Base-by-base conservation (phyloP, 352 stramenopile genomes). In the Pythium sp. region DNA sequence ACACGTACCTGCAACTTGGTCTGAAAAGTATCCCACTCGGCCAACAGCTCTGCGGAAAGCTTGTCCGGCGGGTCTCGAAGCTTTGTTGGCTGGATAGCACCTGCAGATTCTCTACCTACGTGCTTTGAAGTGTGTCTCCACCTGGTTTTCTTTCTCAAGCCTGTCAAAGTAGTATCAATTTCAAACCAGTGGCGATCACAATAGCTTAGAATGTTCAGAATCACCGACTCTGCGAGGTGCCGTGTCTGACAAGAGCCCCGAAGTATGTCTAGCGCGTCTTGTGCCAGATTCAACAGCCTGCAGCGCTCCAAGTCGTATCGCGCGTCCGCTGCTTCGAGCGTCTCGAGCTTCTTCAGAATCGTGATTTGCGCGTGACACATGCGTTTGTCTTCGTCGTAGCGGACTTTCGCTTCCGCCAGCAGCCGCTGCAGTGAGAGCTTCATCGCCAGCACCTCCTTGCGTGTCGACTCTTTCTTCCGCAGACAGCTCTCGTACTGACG, bases 141-240 rank as follows among this genome's bases (percentile, higher is more conserved):
- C 68, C 32, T 71, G 62, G 55, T 47, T 63, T 24, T 36, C 7
- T 36, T 36, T 15, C 62, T 28, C 14, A 20, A 20, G 8, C 9
- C 32, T 28, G 46, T 43, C 41, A 22, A 8, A 38, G 28, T 12
- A 28, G 36, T 51, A 46, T 69, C 38, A 6, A 38, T 41, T 2
- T 80, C 77, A 67, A 92, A 92, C 84, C 84, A 92, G 62, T 90
- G 80, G 14, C 84, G 75, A 9, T 57, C 43, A 54, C 80, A 92
- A 43, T 78, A 90, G 2, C 77, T 74, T 18, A 92, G 58, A 32
- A 92, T 87, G 9, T 54, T 72, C 1, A 71, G 57, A 20, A 90
- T 70, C 9, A 73, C 68, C 3, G 18, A 11, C 32, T 77, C 67
- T 18, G 68, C 41, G n/a, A 92, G 66, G 46, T 68, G 73, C 3